Evolutionary conservation across 805 yeast species (phyloP), one percentile per base, ranked within the genome.

Genomic region (Tanozyma kutaoensis): DNA sequence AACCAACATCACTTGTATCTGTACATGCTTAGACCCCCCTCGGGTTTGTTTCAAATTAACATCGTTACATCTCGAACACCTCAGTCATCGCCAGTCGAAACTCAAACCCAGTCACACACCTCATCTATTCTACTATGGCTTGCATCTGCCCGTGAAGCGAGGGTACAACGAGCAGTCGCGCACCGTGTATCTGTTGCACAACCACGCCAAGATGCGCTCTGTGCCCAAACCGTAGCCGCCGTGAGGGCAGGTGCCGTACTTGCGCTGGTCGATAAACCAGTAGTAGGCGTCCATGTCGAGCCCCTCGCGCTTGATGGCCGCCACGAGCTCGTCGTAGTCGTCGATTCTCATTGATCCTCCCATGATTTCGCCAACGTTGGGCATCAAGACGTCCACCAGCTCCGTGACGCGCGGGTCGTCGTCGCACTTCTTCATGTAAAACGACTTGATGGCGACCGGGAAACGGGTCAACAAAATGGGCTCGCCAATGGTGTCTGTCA

Each of bases 181-280:
- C 36, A 91, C 99, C 19, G 99, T 93, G 66, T 73, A 91, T 58
- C 98, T 71, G 71, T 86, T 77, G 64, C 95, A 85, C 50, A 91
- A 69, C 98, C 98, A 91, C 22, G 98, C 98, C 42, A 91, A 68
- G 47, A 91, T 82, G 62, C 99, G 79, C 64, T 91, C 99, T 20
- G 95, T 84, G 40, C 99, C 99, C 39, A 91, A 60, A 47, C 99
- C 99, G 62, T 91, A 91, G 41, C 99, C 99, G 55, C 99, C 99
- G 51, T 91, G 98, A 22, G 96, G 96, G 59, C 82, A 80, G 9
- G 96, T 78, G 55, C 99, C 99, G 60, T 91, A 91, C 59, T 79
- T 77, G 60, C 98, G 76, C 62, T 79, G 88, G 52, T 91, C 98
- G 32, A 72, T 72, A 60, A 81, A 93, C 96, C 96, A 91, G 68